Evolutionary conservation across 305 asterid genomes (phyloP).

Genomic region (Lippia alba): DNA sequence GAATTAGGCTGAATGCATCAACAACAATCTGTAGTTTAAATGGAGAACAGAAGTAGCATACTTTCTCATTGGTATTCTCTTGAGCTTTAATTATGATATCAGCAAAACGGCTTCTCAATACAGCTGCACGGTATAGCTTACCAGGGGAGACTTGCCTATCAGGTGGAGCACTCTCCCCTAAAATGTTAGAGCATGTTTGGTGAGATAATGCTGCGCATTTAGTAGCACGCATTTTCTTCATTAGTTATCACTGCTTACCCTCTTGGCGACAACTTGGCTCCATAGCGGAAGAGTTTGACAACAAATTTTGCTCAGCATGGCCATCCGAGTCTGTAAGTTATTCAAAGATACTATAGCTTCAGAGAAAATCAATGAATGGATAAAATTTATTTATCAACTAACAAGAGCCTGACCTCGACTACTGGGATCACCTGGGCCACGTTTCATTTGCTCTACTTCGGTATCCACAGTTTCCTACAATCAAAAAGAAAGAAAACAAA

Average conservation of each 20-base stretch:
- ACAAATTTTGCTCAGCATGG: constrained; percentile 46
- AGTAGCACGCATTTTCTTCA: constrained; percentile 61
- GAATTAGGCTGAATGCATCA: constrained; percentile 19
- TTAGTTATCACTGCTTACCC: constrained; percentile 73
- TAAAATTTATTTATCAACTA: constrained; percentile 11
- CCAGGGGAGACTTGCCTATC: constrained; percentile 90
- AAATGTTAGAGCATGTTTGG: constrained; percentile 57
- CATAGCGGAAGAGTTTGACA: constrained; percentile 42
- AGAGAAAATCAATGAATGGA: constrained; percentile 4
- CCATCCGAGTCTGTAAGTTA: constrained; percentile 46
- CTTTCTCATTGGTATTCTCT: constrained; percentile 68
- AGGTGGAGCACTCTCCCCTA: constrained; percentile 76
- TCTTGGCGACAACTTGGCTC: constrained; percentile 54
- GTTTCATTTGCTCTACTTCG: constrained; percentile 42
- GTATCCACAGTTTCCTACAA: constrained; percentile 50
- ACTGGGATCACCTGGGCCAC: constrained; percentile 32
- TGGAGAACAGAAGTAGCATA: constrained; percentile 30
- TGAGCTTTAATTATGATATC: constrained; percentile 80
- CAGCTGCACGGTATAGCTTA: constrained; percentile 91
- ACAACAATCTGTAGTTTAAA: constrained; percentile 25
- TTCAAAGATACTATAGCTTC: not conserved
- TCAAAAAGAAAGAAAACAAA: constrained; percentile 28
- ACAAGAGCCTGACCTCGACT: constrained; percentile 44
- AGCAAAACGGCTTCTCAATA: constrained; percentile 74
- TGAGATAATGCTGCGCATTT: constrained; percentile 64